phyloP scores from a whole-genome alignment of 106 monocot species.

The Gastrodia elata region DNA sequence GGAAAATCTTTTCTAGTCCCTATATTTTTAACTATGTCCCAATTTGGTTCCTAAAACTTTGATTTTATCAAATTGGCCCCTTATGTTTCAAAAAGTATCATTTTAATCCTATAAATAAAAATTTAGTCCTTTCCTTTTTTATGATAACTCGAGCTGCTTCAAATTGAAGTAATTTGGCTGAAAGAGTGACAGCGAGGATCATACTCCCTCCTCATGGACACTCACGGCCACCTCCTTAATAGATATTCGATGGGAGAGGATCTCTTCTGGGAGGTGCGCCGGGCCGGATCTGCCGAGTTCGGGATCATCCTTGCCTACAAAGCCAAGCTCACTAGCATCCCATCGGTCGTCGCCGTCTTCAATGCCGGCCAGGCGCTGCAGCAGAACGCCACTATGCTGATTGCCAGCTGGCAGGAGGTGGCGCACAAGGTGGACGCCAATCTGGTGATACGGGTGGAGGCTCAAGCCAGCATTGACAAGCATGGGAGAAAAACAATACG shows the following conservation, averaged over 20 bases:
- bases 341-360: slow-evolving; percentile 33
- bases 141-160: too few species aligned
- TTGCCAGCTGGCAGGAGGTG: slow-evolving; percentile 14
- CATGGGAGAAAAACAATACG: neutral
- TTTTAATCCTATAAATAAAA: too few species aligned
- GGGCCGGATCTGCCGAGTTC: slow-evolving; percentile 42
- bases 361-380: slow-evolving; percentile 2
- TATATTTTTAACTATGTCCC: too few species aligned
- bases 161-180: too few species aligned
- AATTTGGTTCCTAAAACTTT: too few species aligned
- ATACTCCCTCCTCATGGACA: too few species aligned
- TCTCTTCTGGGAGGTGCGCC: slow-evolving; percentile 56
- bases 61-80: too few species aligned
- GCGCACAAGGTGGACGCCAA: slow-evolving; percentile 3
- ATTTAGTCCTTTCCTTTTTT: too few species aligned
- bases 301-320: slow-evolving; percentile 33
- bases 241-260: slow-evolving; percentile 52
- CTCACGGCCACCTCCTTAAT: slow-evolving; percentile 24
- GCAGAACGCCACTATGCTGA: slow-evolving; percentile 5
- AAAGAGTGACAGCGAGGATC: too few species aligned
- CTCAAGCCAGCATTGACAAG: neutral
- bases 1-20: too few species aligned
- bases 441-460: slow-evolving; percentile 3
- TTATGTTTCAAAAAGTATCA: too few species aligned
- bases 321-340: slow-evolving; percentile 35